A percentile compares a stretch with the other conserved stretches of the same genome.
Evolutionary conservation across 805 yeast genomes (phyloP).

Genomic region (Cyberlindnera euphorbiae): DNA sequence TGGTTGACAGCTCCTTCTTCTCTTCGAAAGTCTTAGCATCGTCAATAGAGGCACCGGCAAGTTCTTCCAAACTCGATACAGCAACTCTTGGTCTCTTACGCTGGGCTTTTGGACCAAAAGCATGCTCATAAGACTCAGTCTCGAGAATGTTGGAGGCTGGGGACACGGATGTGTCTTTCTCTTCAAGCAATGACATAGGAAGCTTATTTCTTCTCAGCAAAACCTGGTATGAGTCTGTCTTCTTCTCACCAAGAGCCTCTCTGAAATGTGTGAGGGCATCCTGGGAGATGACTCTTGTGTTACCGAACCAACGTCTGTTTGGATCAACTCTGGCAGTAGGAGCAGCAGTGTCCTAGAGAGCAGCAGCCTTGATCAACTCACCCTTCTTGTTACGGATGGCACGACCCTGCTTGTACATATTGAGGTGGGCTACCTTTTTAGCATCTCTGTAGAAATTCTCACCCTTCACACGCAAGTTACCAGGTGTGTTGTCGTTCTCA

Average conservation of each 20-base stretch:
- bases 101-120: conserved; percentile 95
- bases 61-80: conserved; percentile 73
- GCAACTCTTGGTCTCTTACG: conserved; percentile 85
- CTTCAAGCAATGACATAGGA: conserved; percentile 93
- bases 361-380: conserved; percentile 82
- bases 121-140: conserved; percentile 73
- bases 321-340: conserved; percentile 95
- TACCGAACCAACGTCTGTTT: conserved; percentile 96
- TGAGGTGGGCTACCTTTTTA: conserved; percentile 80
- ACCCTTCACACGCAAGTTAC: conserved; percentile 90
- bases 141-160: conserved; percentile 81
- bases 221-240: conserved; percentile 80
- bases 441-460: conserved; percentile 96
- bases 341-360: conserved; percentile 77
- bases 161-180: conserved; percentile 68
- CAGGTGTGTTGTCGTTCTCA: conserved; percentile 78
- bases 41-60: conserved; percentile 52
- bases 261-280: conserved; percentile 93
- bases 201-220: conserved; percentile 82
- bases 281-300: conserved; percentile 94
- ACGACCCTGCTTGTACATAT: conserved; percentile 90
- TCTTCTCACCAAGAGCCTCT: conserved; percentile 85
- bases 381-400: conserved; percentile 86
- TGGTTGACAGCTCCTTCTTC: conserved; percentile 67
- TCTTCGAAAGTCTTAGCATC: conserved; percentile 64